Conservation (phyloP, 31 red algal species). For the Porphyra umbilicalis region DNA sequence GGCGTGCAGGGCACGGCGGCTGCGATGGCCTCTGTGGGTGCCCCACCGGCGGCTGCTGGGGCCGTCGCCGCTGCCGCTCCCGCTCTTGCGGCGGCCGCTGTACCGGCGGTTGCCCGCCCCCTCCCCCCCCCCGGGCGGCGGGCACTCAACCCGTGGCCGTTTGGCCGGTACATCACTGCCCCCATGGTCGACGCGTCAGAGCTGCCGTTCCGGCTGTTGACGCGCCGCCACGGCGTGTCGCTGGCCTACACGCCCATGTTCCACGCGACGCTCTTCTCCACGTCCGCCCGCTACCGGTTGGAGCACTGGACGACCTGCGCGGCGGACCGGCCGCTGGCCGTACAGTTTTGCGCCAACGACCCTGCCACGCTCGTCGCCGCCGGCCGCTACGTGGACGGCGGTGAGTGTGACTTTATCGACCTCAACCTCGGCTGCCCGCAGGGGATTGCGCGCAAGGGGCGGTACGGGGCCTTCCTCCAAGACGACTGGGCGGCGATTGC, state of each 20-base stretch:
- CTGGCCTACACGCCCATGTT: conserved; percentile 92
- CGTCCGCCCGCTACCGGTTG: conserved; percentile 31
- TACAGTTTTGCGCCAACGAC: conserved; percentile 76
- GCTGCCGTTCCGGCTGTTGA: conserved; percentile 73
- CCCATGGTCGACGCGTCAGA: conserved; percentile 97
- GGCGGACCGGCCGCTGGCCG: conserved; percentile 70
- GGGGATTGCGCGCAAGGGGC: conserved; percentile 76
- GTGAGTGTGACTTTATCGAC: conserved; percentile 64
- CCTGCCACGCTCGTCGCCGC: conserved; percentile 47
- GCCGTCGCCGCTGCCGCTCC: not conserved
- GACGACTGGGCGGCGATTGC: conserved; percentile 62
- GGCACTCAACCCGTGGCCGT: not conserved
- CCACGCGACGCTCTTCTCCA: conserved; percentile 40
- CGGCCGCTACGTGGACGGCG: conserved; percentile 30
- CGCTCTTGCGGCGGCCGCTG: not conserved
- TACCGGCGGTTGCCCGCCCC: not conserved
- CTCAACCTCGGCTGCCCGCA: conserved; percentile 95
- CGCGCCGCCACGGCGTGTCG: conserved; percentile 64
- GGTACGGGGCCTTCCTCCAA: conserved; percentile 85
- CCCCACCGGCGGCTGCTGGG: not conserved
- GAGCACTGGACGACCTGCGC: conserved; percentile 66
- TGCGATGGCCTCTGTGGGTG: too few species aligned
- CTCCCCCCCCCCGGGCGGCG: not conserved
- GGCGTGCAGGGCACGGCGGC: not conserved
- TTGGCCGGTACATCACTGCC: conserved; percentile 48